Percentiles rank a stretch among this genome's conserved stretches.
Conservation (phyloP, 139 green algal genomes). For the Trebouxia sp. region DNA sequence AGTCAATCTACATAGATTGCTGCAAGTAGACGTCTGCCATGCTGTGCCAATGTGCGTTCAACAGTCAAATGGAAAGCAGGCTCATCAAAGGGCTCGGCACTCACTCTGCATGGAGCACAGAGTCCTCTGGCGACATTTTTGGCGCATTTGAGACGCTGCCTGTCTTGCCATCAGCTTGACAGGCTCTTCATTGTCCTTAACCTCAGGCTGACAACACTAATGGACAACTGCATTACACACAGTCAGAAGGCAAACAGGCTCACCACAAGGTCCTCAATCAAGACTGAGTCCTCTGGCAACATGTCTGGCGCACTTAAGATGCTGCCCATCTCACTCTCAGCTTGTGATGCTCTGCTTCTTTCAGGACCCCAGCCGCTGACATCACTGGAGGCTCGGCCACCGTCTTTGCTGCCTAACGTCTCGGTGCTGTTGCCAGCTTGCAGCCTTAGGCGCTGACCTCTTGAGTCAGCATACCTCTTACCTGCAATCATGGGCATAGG, state of each 20-base stretch:
- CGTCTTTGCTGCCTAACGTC: constrained; percentile 1
- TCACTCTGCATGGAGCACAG: too few relatives aligned
- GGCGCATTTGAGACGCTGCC: neutral
- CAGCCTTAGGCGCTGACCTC: neutral
- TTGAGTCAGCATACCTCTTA: neutral
- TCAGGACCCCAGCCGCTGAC: neutral
- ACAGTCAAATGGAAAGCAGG: too few relatives aligned
- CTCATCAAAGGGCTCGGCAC: too few relatives aligned
- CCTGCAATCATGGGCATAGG: neutral
- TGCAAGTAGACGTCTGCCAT: too few relatives aligned
- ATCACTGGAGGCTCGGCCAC: neutral
- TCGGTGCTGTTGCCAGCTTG: constrained; percentile 15
- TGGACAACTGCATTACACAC: neutral
- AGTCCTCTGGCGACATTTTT: neutral
- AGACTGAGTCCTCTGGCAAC: constrained; percentile 2
- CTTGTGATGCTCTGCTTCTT: neutral
- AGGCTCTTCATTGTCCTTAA: neutral
- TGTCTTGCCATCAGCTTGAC: neutral
- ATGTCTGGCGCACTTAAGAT: constrained; percentile 30
- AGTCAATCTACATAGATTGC: too few relatives aligned
- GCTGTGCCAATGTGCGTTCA: too few relatives aligned
- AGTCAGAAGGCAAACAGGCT: neutral
- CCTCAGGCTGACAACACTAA: neutral
- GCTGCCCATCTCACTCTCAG: constrained; percentile 17
- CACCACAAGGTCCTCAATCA: constrained; percentile 10